phyloP scores from a whole-genome alignment of 176 grass and related monocot species.

The Cenchrus fungigraminus region DNA sequence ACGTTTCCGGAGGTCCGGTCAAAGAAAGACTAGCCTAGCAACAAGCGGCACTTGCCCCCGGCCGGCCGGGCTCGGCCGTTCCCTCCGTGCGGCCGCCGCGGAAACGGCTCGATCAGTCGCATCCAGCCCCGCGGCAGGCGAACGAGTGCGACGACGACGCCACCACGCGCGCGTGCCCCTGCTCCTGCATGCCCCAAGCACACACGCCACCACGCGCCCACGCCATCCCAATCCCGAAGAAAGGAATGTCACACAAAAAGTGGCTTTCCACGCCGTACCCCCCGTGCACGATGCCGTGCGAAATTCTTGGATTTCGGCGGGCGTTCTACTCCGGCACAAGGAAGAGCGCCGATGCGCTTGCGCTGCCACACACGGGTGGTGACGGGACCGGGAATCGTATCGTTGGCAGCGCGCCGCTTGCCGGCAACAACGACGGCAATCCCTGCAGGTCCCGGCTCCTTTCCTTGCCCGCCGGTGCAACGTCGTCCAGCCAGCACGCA shows the following conservation, averaged over 20 bases:
- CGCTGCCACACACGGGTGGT: not conserved
- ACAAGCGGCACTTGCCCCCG: no score
- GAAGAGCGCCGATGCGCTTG: not conserved
- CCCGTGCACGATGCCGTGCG: not conserved
- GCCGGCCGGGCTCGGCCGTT: not conserved
- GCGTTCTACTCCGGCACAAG: slow-evolving; percentile 11
- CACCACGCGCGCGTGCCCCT: not conserved
- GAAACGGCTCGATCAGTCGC: not conserved
- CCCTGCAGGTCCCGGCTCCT: not conserved
- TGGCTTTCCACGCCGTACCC: not conserved
- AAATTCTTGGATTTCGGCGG: slow-evolving; percentile 29
- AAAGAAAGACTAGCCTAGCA: no score
- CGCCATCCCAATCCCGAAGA: slow-evolving; percentile 1
- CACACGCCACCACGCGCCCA: not conserved
- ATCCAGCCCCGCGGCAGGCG: not conserved
- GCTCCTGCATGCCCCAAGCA: not conserved
- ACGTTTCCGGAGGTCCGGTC: no score
- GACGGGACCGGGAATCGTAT: not conserved
- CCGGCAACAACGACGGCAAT: not conserved
- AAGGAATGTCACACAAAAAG: slow-evolving; percentile 22
- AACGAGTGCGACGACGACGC: not conserved
- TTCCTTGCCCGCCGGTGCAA: not conserved
- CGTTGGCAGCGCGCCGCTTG: no score
- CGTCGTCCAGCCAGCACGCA: not conserved
- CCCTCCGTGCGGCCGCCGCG: not conserved